Evolutionary conservation across 768 basidiomycete species (phyloP).

Genomic region (Tulasnella sp.): DNA sequence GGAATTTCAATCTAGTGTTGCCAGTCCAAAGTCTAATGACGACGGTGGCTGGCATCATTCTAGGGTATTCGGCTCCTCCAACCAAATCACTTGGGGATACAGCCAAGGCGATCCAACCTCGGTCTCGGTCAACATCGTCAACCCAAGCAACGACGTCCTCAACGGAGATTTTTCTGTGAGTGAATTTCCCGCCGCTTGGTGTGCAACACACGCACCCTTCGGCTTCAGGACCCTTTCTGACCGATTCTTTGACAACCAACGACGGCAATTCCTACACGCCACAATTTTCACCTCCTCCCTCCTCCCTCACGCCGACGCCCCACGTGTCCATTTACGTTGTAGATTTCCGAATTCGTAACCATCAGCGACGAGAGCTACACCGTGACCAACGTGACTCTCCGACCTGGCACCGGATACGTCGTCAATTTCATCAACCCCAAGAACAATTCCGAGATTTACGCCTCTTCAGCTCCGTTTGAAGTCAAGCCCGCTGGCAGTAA

Average conservation of each 20-base stretch:
- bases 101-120: constrained; percentile 44
- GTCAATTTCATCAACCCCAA: constrained; percentile 47
- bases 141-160: constrained; percentile 43
- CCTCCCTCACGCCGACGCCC: neutral
- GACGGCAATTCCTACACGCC: neutral
- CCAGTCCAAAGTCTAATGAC: neutral
- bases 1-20: neutral
- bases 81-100: constrained; percentile 46
- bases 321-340: constrained; percentile 6
- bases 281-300: neutral
- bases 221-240: neutral
- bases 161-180: constrained; percentile 46
- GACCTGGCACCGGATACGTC: constrained; percentile 41
- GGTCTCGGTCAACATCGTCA: constrained; percentile 46
- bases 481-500: constrained; percentile 60
- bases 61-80: constrained; percentile 47
- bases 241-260: neutral
- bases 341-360: constrained; percentile 45
- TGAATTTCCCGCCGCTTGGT: neutral
- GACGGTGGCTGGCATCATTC: neutral
- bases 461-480: constrained; percentile 59
- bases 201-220: neutral
- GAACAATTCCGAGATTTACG: constrained; percentile 57
- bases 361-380: constrained; percentile 38
- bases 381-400: constrained; percentile 47